These are phyloP conservation scores for Cercophora newfieldiana DNA, from an alignment of 495 filamentous ascomycete genomes.

Conservation along the genomic window DNA sequence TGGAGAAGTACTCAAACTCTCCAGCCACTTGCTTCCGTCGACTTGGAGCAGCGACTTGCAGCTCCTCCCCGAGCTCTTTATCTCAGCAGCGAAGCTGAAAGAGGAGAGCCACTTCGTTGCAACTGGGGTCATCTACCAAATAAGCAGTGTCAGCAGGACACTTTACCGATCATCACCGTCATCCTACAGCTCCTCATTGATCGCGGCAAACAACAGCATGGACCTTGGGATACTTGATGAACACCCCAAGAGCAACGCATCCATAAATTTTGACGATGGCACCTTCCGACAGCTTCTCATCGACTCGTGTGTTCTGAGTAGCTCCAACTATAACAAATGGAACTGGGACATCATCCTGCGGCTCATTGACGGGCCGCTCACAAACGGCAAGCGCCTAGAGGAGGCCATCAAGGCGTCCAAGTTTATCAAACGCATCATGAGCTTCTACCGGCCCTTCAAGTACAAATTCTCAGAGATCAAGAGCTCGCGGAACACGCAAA, in stretches of 20 bases:
- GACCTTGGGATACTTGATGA: conserved; percentile 54
- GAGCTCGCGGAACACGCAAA: conserved; percentile 89
- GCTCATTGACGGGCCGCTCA: conserved; percentile 89
- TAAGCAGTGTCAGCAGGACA: conserved; percentile 94
- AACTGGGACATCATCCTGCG: conserved; percentile 90
- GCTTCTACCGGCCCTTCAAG: conserved; percentile 96
- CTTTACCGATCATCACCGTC: conserved; percentile 72
- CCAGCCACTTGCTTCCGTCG: conserved; percentile 78
- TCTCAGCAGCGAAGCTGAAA: conserved; percentile 68
- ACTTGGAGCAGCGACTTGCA: conserved; percentile 78
- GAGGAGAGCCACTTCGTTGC: conserved; percentile 74
- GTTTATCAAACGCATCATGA: conserved; percentile 90
- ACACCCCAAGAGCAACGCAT: conserved; percentile 68
- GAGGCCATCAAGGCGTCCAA: conserved; percentile 94
- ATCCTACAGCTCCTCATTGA: conserved; percentile 36
- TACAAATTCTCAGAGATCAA: conserved; percentile 84
- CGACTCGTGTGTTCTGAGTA: conserved; percentile 82
- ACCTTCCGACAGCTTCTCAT: conserved; percentile 82
- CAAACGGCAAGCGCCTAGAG: conserved; percentile 88
- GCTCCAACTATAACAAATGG: conserved; percentile 89
- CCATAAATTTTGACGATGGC: conserved; percentile 78
- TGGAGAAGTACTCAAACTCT: conserved; percentile 85
- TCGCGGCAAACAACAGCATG: conserved; percentile 39
- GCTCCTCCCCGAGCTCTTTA: conserved; percentile 77
- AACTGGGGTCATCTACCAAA: conserved; percentile 89